A percentile compares a stretch with the other conserved stretches of the same genome.
Evolutionary conservation across 495 filamentous ascomycete species (phyloP).

Genomic region (Staphylotrichum longicolle): DNA sequence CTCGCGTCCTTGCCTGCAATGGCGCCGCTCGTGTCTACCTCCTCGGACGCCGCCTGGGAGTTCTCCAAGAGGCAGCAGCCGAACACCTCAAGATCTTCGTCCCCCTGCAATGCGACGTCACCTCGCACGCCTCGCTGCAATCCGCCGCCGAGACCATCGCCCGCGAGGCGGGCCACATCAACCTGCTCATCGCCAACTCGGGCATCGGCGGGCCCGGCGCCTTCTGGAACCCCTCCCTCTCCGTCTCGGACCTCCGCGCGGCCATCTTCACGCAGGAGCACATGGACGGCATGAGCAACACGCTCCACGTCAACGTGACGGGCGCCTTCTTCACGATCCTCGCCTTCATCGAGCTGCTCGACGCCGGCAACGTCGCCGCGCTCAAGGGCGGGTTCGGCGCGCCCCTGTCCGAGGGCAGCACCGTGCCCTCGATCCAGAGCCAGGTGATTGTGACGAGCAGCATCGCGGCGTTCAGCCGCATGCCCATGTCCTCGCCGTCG

Average conservation of each 20-base stretch:
- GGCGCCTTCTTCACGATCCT: constrained; percentile 60
- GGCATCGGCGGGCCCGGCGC: constrained; percentile 47
- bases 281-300: constrained; percentile 52
- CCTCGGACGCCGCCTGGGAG: constrained; percentile 56
- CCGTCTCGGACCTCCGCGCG: constrained; percentile 41
- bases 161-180: constrained; percentile 48
- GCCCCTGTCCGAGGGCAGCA: not conserved
- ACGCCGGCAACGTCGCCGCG: constrained; percentile 56
- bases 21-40: constrained; percentile 70
- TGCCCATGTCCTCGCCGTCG: constrained; percentile 42
- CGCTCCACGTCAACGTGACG: constrained; percentile 58
- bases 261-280: constrained; percentile 41
- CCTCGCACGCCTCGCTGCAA: constrained; percentile 58
- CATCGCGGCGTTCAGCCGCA: constrained; percentile 53
- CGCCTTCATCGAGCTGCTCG: constrained; percentile 64
- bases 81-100: constrained; percentile 44
- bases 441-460: constrained; percentile 53
- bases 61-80: constrained; percentile 46
- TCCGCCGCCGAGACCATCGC: constrained; percentile 52
- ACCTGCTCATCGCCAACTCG: constrained; percentile 65
- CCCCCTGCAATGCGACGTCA: constrained; percentile 63
- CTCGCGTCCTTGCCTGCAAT: constrained; percentile 59
- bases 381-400: constrained; percentile 41
- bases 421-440: constrained; percentile 49
- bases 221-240: constrained; percentile 35